Conservation (phyloP, 73 alveolate species). For the Diophrys sp. region DNA sequence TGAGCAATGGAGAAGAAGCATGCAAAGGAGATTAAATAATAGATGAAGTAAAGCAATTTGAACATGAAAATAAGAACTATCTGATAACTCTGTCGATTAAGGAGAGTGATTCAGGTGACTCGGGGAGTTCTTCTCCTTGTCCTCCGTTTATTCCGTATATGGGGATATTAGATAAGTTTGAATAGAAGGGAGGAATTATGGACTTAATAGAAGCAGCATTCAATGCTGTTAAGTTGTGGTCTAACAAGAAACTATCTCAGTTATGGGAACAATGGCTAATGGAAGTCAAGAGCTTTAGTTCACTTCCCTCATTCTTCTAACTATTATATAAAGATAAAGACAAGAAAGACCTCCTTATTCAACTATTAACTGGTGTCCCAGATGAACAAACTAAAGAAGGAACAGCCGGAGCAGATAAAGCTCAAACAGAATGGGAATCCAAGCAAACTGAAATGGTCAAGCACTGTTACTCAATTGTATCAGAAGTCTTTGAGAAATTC, state of each 20-base stretch:
- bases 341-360: conserved; percentile 61
- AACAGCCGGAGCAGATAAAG: conserved; percentile 24
- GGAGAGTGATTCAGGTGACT: no score
- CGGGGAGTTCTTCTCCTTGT: no score
- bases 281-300: conserved; percentile 60
- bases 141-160: conserved; percentile 8
- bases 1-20: no score
- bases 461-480: conserved; percentile 44
- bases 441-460: conserved; percentile 68
- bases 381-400: conserved; percentile 33
- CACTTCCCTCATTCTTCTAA: conserved; percentile 66
- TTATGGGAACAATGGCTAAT: conserved; percentile 63
- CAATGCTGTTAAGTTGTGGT: conserved; percentile 53
- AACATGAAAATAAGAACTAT: no score
- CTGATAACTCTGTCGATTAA: no score
- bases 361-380: conserved; percentile 66
- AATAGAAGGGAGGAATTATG: conserved; percentile 62
- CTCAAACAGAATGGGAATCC: conserved; percentile 51
- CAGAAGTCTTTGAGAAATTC: conserved; percentile 57
- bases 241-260: conserved; percentile 41
- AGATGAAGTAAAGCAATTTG: no score
- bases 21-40: no score
- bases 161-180: conserved; percentile 61
- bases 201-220: conserved; percentile 53
- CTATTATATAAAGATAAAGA: conserved; percentile 55